Evolutionary conservation across 148 eudicot species (phyloP).

Genomic region (Chenopodium berlandieri): DNA sequence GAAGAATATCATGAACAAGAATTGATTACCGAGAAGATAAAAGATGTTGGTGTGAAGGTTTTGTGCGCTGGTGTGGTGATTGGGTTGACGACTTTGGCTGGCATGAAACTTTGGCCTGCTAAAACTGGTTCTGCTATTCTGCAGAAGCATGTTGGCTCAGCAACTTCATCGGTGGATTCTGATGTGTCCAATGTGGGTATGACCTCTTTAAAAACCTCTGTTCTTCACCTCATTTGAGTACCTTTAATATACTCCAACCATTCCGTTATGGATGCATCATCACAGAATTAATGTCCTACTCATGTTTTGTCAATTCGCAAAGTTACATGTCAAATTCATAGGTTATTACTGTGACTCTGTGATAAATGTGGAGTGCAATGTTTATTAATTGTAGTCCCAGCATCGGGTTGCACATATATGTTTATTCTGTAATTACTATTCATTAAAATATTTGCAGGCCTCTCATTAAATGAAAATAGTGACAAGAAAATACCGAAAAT

Average conservation of each 20-base stretch:
- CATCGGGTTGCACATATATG: conserved; percentile 5
- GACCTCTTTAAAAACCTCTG: conserved; percentile 19
- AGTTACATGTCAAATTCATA: background rate
- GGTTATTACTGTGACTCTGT: background rate
- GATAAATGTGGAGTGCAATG: background rate
- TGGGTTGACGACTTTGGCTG: conserved; percentile 68
- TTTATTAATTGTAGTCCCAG: background rate
- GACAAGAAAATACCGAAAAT: conserved; percentile 61
- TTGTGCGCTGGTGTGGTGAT: conserved; percentile 86
- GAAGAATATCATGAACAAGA: conserved; percentile 55
- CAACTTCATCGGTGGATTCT: conserved; percentile 54
- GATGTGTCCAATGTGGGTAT: conserved; percentile 79
- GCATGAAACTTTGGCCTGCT: conserved; percentile 53
- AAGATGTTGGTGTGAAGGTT: conserved; percentile 81
- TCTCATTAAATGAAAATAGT: conserved; percentile 35
- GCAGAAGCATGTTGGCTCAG: conserved; percentile 40
- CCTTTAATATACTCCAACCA: background rate
- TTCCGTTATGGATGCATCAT: background rate
- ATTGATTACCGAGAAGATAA: conserved; percentile 62
- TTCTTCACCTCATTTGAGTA: background rate
- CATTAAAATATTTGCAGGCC: conserved; percentile 30
- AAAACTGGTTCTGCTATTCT: conserved; percentile 39
- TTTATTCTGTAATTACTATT: background rate
- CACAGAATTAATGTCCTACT: background rate
- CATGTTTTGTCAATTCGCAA: background rate